A percentile compares a stretch with the other conserved stretches of the same genome.
Evolutionary conservation across 257 asterid genomes (phyloP).

Genomic region (Nicotiana otophora): DNA sequence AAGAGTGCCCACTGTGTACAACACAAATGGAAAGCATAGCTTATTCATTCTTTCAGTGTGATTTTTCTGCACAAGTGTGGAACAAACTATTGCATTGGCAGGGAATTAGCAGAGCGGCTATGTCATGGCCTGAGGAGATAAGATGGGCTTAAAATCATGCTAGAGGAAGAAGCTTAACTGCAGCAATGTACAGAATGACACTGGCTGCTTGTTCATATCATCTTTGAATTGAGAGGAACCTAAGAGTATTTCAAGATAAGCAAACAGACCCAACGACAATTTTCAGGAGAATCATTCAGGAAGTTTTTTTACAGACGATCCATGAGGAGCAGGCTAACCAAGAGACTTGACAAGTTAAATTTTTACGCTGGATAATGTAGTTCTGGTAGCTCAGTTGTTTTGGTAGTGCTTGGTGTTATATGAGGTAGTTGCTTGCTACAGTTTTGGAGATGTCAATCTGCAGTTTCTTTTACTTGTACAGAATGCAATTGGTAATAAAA

Average conservation of each 20-base stretch:
- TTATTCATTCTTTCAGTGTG: not conserved
- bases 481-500: too few species aligned
- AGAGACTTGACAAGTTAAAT: too few species aligned
- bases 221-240: not conserved
- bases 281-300: not conserved
- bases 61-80: not conserved
- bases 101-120: not conserved
- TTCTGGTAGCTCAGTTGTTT: too few species aligned
- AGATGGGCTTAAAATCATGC: not conserved
- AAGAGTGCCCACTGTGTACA: not conserved
- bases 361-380: too few species aligned
- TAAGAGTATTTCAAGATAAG: not conserved
- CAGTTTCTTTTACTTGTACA: too few species aligned
- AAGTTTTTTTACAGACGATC: not conserved
- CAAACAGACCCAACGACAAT: not conserved
- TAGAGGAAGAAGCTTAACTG: not conserved
- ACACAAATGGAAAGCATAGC: not conserved
- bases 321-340: too few species aligned
- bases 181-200: not conserved
- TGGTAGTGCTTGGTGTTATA: too few species aligned
- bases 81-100: not conserved
- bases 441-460: too few species aligned
- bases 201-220: not conserved
- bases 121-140: not conserved
- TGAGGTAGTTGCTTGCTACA: too few species aligned